Evolutionary conservation across 768 basidiomycete species (phyloP).

Genomic region (Pisolithus albus): DNA sequence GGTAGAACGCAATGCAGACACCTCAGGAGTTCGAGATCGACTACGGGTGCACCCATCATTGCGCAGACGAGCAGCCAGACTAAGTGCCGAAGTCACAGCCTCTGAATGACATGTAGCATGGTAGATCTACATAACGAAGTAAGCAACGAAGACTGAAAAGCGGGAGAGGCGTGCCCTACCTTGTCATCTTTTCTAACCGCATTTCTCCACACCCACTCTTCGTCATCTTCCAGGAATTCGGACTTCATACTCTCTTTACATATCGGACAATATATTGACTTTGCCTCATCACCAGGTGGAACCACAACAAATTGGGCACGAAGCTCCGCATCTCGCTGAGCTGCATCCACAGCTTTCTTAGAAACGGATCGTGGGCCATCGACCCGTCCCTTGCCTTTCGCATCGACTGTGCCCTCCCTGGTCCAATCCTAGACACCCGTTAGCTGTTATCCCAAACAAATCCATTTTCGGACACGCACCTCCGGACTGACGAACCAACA

Average conservation of each 20-base stretch:
- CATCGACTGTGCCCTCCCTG: slow-evolving; percentile 51
- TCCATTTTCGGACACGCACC: slow-evolving; percentile 40
- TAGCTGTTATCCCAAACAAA: slow-evolving; percentile 8
- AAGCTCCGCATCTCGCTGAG: slow-evolving; percentile 70
- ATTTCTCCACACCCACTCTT: slow-evolving; percentile 98
- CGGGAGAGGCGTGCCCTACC: slow-evolving; percentile 39
- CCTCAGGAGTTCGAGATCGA: slow-evolving; percentile 74
- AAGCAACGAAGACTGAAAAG: background rate
- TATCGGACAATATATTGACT: slow-evolving; percentile 81
- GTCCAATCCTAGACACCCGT: slow-evolving; percentile 74
- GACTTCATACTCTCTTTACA: slow-evolving; percentile 92
- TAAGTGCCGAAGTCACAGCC: slow-evolving; percentile 56
- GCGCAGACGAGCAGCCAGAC: slow-evolving; percentile 60
- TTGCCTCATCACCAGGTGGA: slow-evolving; percentile 84
- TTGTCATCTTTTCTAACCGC: slow-evolving; percentile 77
- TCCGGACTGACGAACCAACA: slow-evolving; percentile 84
- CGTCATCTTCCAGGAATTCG: slow-evolving; percentile 91
- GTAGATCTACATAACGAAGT: slow-evolving; percentile 55
- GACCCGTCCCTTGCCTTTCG: slow-evolving; percentile 64
- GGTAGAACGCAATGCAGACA: slow-evolving; percentile 28
- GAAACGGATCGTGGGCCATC: slow-evolving; percentile 44
- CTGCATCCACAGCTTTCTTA: slow-evolving; percentile 56
- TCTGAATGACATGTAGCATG: slow-evolving; percentile 95
- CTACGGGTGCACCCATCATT: slow-evolving; percentile 54
- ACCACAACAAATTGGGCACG: slow-evolving; percentile 78